These are phyloP conservation scores for Acacia acuminata DNA, from an alignment of 306 rosid species.

Conservation along the genomic window DNA sequence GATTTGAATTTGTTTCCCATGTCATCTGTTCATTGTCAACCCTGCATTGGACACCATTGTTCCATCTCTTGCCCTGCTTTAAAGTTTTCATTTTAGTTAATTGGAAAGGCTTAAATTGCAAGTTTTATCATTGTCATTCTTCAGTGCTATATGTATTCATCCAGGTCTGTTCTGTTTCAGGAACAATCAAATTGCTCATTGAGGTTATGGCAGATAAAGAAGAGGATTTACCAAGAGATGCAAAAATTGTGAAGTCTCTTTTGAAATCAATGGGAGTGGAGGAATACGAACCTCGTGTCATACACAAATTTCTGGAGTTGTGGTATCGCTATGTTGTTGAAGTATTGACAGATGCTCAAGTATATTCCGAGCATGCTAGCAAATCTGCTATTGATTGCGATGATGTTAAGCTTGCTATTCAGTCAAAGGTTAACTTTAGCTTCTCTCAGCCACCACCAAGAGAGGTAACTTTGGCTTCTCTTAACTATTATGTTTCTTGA, in stretches of 20 bases:
- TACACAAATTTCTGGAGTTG: conserved; percentile 82
- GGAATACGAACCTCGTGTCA: conserved; percentile 79
- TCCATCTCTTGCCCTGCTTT: no score
- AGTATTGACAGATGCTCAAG: conserved; percentile 84
- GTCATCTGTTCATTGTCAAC: background rate
- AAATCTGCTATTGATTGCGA: conserved; percentile 82
- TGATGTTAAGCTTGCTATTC: conserved; percentile 91
- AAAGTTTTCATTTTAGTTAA: no score
- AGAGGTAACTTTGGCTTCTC: conserved; percentile 58
- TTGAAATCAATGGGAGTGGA: conserved; percentile 93
- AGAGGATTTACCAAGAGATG: conserved; percentile 90
- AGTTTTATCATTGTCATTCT: no score
- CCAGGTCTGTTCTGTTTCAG: background rate
- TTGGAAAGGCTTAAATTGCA: no score
- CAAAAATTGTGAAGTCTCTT: conserved; percentile 71
- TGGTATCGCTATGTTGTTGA: conserved; percentile 96
- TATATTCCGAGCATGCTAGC: conserved; percentile 87
- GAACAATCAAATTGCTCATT: background rate
- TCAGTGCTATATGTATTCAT: background rate
- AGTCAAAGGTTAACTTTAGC: conserved; percentile 85
- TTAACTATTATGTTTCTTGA: background rate
- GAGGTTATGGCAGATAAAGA: conserved; percentile 69
- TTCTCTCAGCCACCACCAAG: conserved; percentile 97
- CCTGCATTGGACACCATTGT: no score
- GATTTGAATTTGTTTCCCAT: background rate